These are phyloP conservation scores for Gracilariopsis chorda DNA, from an alignment of 23 red algal species.

Conservation along the genomic window DNA sequence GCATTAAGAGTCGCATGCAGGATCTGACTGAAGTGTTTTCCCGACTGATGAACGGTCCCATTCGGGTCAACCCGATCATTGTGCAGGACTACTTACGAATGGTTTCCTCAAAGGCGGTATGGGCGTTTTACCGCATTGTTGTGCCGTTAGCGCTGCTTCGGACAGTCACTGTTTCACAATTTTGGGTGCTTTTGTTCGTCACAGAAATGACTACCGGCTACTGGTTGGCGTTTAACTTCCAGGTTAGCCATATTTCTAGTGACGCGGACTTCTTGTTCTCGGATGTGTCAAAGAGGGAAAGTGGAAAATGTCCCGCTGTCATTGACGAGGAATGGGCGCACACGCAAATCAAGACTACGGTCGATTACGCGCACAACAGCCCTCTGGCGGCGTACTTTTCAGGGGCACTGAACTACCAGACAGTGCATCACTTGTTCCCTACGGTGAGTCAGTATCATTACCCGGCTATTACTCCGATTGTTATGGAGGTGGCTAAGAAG, in stretches of 20 bases:
- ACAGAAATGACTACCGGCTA: conserved; percentile 77
- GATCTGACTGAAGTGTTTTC: conserved; percentile 62
- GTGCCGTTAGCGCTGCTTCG: conserved; percentile 35
- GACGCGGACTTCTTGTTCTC: conserved; percentile 57
- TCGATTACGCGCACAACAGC: conserved; percentile 74
- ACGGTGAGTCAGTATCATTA: conserved; percentile 76
- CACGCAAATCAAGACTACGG: conserved; percentile 65
- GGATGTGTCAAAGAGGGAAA: conserved; percentile 22
- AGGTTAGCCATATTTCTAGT: conserved; percentile 73
- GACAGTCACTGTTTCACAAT: neutral
- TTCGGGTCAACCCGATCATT: conserved; percentile 83
- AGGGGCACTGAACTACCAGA: conserved; percentile 86
- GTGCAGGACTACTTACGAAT: conserved; percentile 74
- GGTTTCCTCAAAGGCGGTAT: conserved; percentile 55
- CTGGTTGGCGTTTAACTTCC: conserved; percentile 89
- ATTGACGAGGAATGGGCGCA: conserved; percentile 73
- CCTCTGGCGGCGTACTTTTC: conserved; percentile 58
- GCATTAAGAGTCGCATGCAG: conserved; percentile 61
- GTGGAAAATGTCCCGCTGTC: conserved; percentile 56
- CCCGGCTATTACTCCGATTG: conserved; percentile 65
- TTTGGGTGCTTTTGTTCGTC: conserved; percentile 21
- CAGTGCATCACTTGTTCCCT: conserved; percentile 81
- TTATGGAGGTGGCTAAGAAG: conserved; percentile 63
- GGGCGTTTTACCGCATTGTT: conserved; percentile 68
- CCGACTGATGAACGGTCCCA: conserved; percentile 65